Evolutionary conservation across 1,139 yeast species (phyloP).

Genomic region (Kluyveromyces sp.): DNA sequence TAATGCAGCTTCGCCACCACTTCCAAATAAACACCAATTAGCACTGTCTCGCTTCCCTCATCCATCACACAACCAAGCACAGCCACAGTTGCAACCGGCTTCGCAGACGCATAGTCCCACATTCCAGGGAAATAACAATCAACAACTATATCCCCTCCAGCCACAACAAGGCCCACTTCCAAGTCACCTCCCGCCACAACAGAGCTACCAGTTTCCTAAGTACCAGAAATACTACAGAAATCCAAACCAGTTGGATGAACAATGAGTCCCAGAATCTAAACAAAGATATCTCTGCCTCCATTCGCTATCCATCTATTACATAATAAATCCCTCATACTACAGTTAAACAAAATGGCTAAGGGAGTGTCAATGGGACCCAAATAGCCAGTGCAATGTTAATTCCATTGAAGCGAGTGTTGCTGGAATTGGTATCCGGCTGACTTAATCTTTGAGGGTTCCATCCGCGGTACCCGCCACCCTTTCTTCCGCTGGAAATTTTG

Average conservation of each 20-base stretch:
- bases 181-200: neutral
- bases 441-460: too few species aligned
- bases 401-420: neutral
- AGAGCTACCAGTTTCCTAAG: neutral
- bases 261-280: neutral
- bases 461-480: too few species aligned
- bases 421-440: neutral
- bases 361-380: neutral
- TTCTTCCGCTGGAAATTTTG: too few species aligned
- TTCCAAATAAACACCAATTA: neutral
- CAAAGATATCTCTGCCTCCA: neutral
- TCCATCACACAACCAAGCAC: neutral
- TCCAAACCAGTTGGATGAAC: neutral
- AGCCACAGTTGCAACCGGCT: neutral
- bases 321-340: neutral
- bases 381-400: neutral
- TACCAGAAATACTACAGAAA: slow-evolving; percentile 2
- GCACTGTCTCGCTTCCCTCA: neutral
- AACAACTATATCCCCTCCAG: neutral
- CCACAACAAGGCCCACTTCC: neutral
- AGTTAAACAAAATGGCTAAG: neutral
- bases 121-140: neutral
- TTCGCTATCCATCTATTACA: neutral
- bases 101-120: neutral
- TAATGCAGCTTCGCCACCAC: neutral